These are phyloP conservation scores for Coelastrella sp. DNA, from an alignment of 139 green algal genomes.

Conservation along the genomic window DNA sequence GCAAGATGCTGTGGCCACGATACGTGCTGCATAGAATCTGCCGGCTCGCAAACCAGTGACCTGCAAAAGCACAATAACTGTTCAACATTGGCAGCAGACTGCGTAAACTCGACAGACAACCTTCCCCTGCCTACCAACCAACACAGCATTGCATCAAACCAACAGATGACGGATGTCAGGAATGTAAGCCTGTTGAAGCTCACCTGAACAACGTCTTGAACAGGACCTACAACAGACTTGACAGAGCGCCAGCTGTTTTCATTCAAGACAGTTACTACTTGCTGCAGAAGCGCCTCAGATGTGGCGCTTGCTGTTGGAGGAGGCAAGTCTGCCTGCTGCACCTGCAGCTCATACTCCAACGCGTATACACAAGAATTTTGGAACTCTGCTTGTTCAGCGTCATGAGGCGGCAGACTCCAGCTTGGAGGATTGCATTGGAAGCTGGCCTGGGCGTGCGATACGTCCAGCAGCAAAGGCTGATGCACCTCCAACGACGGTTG, in stretches of 20 bases:
- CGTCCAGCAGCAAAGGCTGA: background rate
- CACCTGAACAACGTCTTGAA: conserved; percentile 6
- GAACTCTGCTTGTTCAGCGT: conserved; percentile 31
- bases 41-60: conserved; percentile 65
- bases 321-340: conserved; percentile 35
- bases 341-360: conserved; percentile 29
- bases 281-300: conserved; percentile 6
- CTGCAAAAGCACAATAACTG: conserved; percentile 40
- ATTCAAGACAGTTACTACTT: background rate
- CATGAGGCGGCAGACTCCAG: conserved; percentile 26
- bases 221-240: background rate
- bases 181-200: background rate
- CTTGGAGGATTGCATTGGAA: conserved; percentile 8
- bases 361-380: conserved; percentile 18
- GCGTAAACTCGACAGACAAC: background rate
- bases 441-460: background rate
- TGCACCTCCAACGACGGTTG: background rate
- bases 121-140: background rate
- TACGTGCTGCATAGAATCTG: conserved; percentile 61
- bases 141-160: background rate
- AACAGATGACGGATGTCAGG: background rate
- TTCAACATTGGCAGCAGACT: no score
- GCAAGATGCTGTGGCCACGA: conserved; percentile 35
- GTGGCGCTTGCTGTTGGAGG: background rate
- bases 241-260: conserved; percentile 2